These are phyloP conservation scores for Sporothrix humicola DNA, from an alignment of 2,329 filamentous ascomycete species.

Conservation along the genomic window DNA sequence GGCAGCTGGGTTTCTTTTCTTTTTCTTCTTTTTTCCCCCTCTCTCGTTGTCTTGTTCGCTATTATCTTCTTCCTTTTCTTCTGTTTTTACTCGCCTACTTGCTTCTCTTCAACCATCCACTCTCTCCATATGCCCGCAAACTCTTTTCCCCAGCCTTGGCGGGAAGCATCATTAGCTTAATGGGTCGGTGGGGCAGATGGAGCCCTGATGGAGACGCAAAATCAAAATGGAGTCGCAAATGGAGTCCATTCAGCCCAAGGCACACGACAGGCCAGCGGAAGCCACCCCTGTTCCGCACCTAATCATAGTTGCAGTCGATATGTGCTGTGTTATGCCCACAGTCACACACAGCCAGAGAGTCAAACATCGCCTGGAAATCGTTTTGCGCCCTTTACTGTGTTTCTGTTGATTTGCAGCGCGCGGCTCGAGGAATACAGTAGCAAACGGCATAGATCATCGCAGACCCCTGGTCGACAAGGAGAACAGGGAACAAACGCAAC, in stretches of 20 bases:
- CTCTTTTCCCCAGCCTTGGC: slow-evolving; percentile 1
- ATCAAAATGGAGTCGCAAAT: not conserved
- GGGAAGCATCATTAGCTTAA: slow-evolving; percentile 8
- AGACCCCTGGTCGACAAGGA: not conserved
- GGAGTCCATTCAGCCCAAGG: too few relatives aligned
- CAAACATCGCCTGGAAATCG: not conserved
- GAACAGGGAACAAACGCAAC: not conserved
- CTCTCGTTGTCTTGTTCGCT: not conserved
- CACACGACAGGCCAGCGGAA: not conserved
- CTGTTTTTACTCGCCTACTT: not conserved
- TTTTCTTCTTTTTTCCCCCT: not conserved
- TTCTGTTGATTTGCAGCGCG: not conserved
- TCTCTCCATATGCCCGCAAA: not conserved
- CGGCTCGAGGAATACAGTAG: not conserved
- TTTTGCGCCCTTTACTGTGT: not conserved
- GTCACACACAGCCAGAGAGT: not conserved
- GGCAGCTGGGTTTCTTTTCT: not conserved
- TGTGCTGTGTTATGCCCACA: not conserved
- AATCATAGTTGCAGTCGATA: not conserved
- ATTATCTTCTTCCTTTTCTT: not conserved
- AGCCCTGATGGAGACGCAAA: not conserved
- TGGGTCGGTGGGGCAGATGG: not conserved
- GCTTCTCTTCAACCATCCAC: too few relatives aligned
- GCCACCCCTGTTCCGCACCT: not conserved
- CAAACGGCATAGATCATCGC: not conserved